Conservation (phyloP, 2,329 filamentous ascomycete genomes). For the Cladobotryum protrusum region DNA sequence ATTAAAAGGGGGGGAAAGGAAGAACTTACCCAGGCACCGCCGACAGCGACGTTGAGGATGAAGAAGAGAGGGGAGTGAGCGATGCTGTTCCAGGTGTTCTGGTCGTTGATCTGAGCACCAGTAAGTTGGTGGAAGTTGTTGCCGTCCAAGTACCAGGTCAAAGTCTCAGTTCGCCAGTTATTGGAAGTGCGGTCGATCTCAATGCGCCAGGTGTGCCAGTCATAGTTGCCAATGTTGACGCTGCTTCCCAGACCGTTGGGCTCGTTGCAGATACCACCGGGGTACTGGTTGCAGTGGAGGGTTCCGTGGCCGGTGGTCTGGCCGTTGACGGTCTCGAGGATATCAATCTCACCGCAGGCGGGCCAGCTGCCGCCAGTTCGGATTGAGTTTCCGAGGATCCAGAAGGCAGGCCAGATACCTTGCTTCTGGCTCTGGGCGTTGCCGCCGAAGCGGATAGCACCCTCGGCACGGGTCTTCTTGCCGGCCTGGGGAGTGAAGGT, state of each 20-base stretch:
- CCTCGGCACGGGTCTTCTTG: slow-evolving; percentile 41
- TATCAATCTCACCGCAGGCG: slow-evolving; percentile 49
- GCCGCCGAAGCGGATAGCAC: slow-evolving; percentile 40
- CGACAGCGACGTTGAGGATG: slow-evolving; percentile 51
- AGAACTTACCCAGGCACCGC: slow-evolving; percentile 44
- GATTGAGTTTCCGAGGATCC: slow-evolving; percentile 47
- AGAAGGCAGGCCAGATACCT: slow-evolving; percentile 55
- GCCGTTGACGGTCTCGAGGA: slow-evolving; percentile 52
- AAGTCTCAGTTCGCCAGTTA: slow-evolving; percentile 42
- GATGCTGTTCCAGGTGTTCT: slow-evolving; percentile 42
- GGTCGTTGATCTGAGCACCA: slow-evolving; percentile 39
- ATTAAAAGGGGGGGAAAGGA: not conserved
- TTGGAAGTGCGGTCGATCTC: slow-evolving; percentile 42
- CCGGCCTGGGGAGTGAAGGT: slow-evolving; percentile 41
- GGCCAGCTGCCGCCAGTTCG: slow-evolving; percentile 47
- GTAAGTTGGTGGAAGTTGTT: slow-evolving; percentile 36
- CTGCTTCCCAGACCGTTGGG: slow-evolving; percentile 35
- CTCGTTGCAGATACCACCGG: slow-evolving; percentile 47
- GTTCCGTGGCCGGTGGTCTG: slow-evolving; percentile 40
- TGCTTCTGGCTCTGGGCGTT: slow-evolving; percentile 38
- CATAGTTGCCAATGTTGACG: slow-evolving; percentile 31
- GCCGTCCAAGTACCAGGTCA: slow-evolving; percentile 46
- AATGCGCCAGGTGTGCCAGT: slow-evolving; percentile 45
- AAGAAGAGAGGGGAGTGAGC: slow-evolving; percentile 46
- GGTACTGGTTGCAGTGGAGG: slow-evolving; percentile 42